These are phyloP conservation scores for Metarhizium anisopliae DNA, from an alignment of 2,329 filamentous ascomycete species.

Conservation along the genomic window DNA sequence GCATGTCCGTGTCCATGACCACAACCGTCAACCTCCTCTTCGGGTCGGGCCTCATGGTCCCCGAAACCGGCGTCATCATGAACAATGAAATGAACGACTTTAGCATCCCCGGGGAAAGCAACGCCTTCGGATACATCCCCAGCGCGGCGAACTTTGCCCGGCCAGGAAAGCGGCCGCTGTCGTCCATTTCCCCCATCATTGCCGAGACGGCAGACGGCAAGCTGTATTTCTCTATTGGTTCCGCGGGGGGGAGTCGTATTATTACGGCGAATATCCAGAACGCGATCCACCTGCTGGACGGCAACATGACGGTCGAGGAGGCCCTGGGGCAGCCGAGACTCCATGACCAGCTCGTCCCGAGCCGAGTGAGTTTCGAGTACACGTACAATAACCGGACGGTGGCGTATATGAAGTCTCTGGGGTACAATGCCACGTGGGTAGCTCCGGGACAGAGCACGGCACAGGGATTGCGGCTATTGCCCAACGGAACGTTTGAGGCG, in stretches of 20 bases:
- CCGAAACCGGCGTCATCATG: conserved; percentile 74
- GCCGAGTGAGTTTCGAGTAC: conserved; percentile 61
- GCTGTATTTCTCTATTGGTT: conserved; percentile 64
- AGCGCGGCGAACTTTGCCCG: conserved; percentile 66
- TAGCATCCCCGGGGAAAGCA: conserved; percentile 60
- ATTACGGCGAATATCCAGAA: conserved; percentile 77
- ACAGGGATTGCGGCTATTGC: conserved; percentile 58
- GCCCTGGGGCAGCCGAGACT: conserved; percentile 62
- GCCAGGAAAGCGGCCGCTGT: conserved; percentile 70
- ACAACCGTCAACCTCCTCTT: conserved; percentile 78
- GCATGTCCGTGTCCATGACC: conserved; percentile 67
- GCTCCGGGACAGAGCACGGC: conserved; percentile 57
- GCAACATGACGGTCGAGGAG: conserved; percentile 47
- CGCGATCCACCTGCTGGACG: conserved; percentile 65
- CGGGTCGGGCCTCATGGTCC: conserved; percentile 65
- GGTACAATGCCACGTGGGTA: conserved; percentile 70
- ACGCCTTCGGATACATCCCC: conserved; percentile 71
- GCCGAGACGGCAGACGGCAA: conserved; percentile 60
- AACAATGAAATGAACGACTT: conserved; percentile 62
- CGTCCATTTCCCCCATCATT: conserved; percentile 69
- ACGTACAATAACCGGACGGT: conserved; percentile 62
- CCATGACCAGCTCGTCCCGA: conserved; percentile 75
- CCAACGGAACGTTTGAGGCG: conserved; percentile 65
- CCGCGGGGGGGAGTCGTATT: conserved; percentile 77
- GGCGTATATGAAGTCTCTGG: conserved; percentile 53